Percentiles rank a stretch among this genome's conserved stretches.
These are phyloP conservation scores for Cutaneotrichosporon dermatis DNA, from an alignment of 1,284 basidiomycete genomes.

Conservation along the genomic window DNA sequence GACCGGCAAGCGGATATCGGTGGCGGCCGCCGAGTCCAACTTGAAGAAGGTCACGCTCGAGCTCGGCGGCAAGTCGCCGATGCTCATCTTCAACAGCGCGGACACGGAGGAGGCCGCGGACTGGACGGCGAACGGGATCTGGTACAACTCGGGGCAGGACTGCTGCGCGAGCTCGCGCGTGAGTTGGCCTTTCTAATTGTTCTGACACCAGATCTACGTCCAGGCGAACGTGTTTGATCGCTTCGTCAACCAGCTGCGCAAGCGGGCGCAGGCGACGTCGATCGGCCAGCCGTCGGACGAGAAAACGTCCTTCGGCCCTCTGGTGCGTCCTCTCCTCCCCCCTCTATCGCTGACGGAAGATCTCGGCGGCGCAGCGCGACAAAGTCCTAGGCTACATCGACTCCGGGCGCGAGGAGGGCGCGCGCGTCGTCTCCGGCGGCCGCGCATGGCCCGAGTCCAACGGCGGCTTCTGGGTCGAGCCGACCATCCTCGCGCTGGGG, in stretches of 20 bases:
- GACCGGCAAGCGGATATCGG: constrained; percentile 79
- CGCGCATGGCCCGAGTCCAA: constrained; percentile 45
- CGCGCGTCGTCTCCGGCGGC: constrained; percentile 73
- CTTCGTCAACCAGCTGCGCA: constrained; percentile 65
- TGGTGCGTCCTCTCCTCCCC: constrained; percentile 38
- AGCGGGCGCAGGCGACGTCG: constrained; percentile 63
- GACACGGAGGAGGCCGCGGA: constrained; percentile 69
- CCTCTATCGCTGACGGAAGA: constrained; percentile 27
- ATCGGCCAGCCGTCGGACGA: constrained; percentile 73
- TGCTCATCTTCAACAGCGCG: constrained; percentile 51
- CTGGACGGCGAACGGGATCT: constrained; percentile 42
- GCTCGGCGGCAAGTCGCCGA: constrained; percentile 55
- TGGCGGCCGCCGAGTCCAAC: constrained; percentile 75
- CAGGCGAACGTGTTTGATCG: constrained; percentile 77
- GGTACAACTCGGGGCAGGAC: constrained; percentile 37
- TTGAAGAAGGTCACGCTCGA: constrained; percentile 65
- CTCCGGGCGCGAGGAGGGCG: constrained; percentile 76
- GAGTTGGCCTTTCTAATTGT: constrained; percentile 1
- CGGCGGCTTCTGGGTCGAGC: constrained; percentile 47
- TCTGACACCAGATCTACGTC: constrained; percentile 58
- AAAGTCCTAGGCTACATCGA: constrained; percentile 87
- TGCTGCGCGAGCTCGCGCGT: constrained; percentile 66
- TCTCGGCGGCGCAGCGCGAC: constrained; percentile 80
- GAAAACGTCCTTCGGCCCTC: constrained; percentile 67
- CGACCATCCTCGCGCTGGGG: constrained; percentile 47